These are phyloP conservation scores for Pythium plurisporium DNA, from an alignment of 352 stramenopile species.

Conservation along the genomic window DNA sequence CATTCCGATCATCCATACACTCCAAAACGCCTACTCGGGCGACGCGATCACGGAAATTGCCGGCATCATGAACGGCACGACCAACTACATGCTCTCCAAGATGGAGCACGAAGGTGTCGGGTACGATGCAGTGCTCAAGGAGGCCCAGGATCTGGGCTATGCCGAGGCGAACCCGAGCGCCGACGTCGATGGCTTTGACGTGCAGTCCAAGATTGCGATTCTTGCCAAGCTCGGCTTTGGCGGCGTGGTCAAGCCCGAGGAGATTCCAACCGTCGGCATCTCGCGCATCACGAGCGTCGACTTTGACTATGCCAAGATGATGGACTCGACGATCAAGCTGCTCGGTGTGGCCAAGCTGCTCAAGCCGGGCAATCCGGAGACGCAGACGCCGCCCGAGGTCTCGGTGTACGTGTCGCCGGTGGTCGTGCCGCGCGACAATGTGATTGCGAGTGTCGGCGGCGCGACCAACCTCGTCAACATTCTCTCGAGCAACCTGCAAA, in stretches of 20 bases:
- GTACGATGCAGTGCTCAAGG: slow-evolving; percentile 91
- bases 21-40: slow-evolving; percentile 91
- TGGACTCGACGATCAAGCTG: slow-evolving; percentile 96
- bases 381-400: slow-evolving; percentile 69
- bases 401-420: slow-evolving; percentile 93
- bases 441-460: slow-evolving; percentile 86
- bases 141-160: slow-evolving; percentile 91
- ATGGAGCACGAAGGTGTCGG: slow-evolving; percentile 93
- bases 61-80: slow-evolving; percentile 97
- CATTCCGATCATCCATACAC: slow-evolving; percentile 95
- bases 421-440: slow-evolving; percentile 85
- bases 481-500: slow-evolving; percentile 86
- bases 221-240: slow-evolving; percentile 94
- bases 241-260: slow-evolving; percentile 72
- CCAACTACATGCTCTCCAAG: slow-evolving; percentile 97
- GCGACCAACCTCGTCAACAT: slow-evolving; percentile 92
- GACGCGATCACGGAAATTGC: slow-evolving; percentile 92
- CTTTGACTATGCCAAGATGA: slow-evolving; percentile 95
- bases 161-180: slow-evolving; percentile 94
- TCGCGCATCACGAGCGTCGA: slow-evolving; percentile 88
- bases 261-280: slow-evolving; percentile 94
- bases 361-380: slow-evolving; percentile 69
- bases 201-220: slow-evolving; percentile 95
- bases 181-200: slow-evolving; percentile 95
- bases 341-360: slow-evolving; percentile 84